Percentiles rank a stretch among this genome's conserved stretches.
phyloP scores from a whole-genome alignment of 495 filamentous ascomycete genomes.

The Endocarpon pusillum region DNA sequence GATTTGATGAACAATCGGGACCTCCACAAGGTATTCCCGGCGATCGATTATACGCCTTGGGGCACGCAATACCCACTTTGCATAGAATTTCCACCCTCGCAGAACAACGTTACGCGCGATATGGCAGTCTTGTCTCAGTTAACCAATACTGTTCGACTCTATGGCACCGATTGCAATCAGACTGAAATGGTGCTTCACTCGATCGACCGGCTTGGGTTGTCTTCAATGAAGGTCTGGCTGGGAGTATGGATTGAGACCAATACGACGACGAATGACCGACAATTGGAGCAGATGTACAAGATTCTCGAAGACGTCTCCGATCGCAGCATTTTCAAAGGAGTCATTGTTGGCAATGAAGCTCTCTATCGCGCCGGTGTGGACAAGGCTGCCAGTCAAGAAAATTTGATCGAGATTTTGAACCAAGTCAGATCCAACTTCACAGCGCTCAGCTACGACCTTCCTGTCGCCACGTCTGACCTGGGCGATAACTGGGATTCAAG shows the following conservation, averaged over 20 bases:
- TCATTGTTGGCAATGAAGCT: constrained; percentile 91
- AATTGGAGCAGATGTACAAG: constrained; percentile 64
- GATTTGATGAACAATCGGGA: constrained; percentile 58
- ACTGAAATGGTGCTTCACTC: constrained; percentile 86
- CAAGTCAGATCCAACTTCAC: constrained; percentile 59
- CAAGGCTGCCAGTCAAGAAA: constrained; percentile 44
- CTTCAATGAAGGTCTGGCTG: constrained; percentile 80
- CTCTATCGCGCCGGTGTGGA: constrained; percentile 46
- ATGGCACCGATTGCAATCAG: constrained; percentile 96
- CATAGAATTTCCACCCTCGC: constrained; percentile 55
- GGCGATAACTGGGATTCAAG: constrained; percentile 69
- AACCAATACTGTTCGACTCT: constrained; percentile 76
- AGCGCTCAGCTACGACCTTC: constrained; percentile 42
- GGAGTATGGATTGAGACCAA: constrained; percentile 90
- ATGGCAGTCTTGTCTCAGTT: constrained; percentile 82
- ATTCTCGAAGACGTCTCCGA: constrained; percentile 53
- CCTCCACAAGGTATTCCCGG: constrained; percentile 86
- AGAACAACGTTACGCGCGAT: constrained; percentile 89
- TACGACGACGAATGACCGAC: constrained; percentile 63
- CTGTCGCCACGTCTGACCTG: constrained; percentile 78
- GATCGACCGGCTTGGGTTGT: constrained; percentile 53
- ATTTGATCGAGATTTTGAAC: constrained; percentile 47
- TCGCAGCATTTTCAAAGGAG: constrained; percentile 53
- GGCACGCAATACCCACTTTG: constrained; percentile 84
- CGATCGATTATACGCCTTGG: constrained; percentile 92